phyloP scores from a whole-genome alignment of 148 eudicot genomes.

The Chenopodium formosanum region DNA sequence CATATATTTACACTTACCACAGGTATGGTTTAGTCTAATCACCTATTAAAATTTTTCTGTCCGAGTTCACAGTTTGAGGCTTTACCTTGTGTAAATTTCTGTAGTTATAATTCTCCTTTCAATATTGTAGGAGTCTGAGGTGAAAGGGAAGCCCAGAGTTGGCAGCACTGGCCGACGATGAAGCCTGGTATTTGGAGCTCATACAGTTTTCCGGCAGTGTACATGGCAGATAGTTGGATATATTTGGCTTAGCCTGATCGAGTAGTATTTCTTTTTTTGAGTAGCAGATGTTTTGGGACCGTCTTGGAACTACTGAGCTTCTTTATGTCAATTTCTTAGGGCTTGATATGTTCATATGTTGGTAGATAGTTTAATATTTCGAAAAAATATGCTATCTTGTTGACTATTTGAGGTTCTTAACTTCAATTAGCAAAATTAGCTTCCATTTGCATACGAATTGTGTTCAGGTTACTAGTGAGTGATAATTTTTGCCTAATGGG shows the following conservation, averaged over 20 bases:
- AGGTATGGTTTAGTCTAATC: conserved; percentile 42
- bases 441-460: not conserved
- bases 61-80: not conserved
- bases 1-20: conserved; percentile 72
- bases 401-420: not conserved
- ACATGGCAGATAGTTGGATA: conserved; percentile 9
- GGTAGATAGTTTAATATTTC: not conserved
- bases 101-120: not conserved
- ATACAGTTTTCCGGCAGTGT: conserved; percentile 1
- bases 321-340: not conserved
- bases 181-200: conserved; percentile 9
- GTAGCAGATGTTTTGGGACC: not conserved
- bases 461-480: not conserved
- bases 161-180: conserved; percentile 38
- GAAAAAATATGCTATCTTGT: not conserved
- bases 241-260: no score
- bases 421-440: not conserved
- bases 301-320: not conserved
- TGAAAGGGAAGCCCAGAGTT: conserved; percentile 77
- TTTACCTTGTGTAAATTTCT: not conserved
- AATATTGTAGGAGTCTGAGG: conserved; percentile 70
- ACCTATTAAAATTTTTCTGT: not conserved
- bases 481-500: no score
- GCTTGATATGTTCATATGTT: not conserved
- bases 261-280: not conserved